A percentile compares a stretch with the other conserved stretches of the same genome.
Conservation (phyloP, 2,329 filamentous ascomycete species). For the Podosphaera leucotricha region DNA sequence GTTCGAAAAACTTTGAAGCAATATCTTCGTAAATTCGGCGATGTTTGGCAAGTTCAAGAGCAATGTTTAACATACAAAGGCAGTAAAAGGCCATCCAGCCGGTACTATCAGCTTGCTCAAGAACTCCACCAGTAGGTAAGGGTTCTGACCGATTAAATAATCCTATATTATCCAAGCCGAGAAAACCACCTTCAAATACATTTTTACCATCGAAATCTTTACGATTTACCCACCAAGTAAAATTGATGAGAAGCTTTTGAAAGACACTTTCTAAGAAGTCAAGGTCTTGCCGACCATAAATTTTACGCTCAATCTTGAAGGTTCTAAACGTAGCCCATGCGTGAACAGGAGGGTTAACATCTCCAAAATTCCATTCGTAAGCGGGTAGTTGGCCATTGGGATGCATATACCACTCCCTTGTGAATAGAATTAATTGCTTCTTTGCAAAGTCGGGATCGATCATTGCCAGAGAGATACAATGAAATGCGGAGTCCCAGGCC, state of each 20-base stretch:
- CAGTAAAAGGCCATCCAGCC: slow-evolving; percentile 99
- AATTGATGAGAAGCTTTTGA: slow-evolving; percentile 86
- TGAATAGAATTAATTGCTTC: slow-evolving; percentile 91
- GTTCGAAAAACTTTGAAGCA: slow-evolving; percentile 95
- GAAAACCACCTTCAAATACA: slow-evolving; percentile 87
- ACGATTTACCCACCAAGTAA: slow-evolving; percentile 98
- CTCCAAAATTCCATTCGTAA: slow-evolving; percentile 92
- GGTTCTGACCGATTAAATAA: slow-evolving; percentile 94
- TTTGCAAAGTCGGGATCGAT: slow-evolving; percentile 95
- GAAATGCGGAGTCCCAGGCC: slow-evolving; percentile 92
- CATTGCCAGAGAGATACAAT: slow-evolving; percentile 90
- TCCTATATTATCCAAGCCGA: slow-evolving; percentile 91
- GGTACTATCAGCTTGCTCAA: slow-evolving; percentile 92
- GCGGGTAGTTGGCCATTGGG: slow-evolving; percentile 87
- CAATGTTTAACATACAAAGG: slow-evolving; percentile 89
- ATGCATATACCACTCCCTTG: slow-evolving; percentile 96
- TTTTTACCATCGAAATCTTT: slow-evolving; percentile 92
- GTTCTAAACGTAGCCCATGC: slow-evolving; percentile 89
- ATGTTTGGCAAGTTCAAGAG: slow-evolving; percentile 84
- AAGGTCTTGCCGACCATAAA: slow-evolving; percentile 83
- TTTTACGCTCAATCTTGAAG: slow-evolving; percentile 95
- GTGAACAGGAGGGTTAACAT: slow-evolving; percentile 90
- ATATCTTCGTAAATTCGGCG: slow-evolving; percentile 89
- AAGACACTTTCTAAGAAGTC: slow-evolving; percentile 94
- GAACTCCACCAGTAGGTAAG: slow-evolving; percentile 70